Base-by-base conservation (phyloP, 2,329 filamentous ascomycete species). In the Paraphoma chrysanthemicola region DNA sequence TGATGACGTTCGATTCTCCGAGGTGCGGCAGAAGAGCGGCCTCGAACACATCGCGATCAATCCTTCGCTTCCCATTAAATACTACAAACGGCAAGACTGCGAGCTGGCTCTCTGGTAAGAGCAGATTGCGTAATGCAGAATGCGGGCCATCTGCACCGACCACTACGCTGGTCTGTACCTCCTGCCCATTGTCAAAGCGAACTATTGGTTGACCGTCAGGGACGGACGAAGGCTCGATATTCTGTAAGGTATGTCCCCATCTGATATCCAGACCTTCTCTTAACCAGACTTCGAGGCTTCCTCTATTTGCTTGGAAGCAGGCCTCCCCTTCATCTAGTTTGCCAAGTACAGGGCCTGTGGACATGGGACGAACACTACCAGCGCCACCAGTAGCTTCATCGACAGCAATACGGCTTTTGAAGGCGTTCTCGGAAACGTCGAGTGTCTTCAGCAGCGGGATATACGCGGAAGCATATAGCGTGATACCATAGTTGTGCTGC, bases 81-180 rank as follows among this genome's bases (percentile, higher is more conserved):
- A 71, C 77, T 1, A 76, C 72, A 51, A 68, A 79, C 0, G 77
- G 77, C 10, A 79, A 50, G 8, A 79, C 64, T 2, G 66, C 64
- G 2, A 73, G 69, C 9, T 68, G 45, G 9, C 60, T 59, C 2
- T 61, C 46, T 1, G 72, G 65, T 1, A 68, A 39, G 6, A 78
- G 44, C 1, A 62, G 51, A 18, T 68, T 68, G 29, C 77, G 68
- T 1, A 75, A 39, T 3, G 36, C 29, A 1, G 78, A 80, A 54
- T 80, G 77, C 1, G 69, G 65, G 6, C 79, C 79, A 53, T 80
- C 78, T 1, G 70, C 68, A 2, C 64, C 78, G 29, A 80, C 53
- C 0, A 79, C 56, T n/a, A 71, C 45, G 1, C 60, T 54, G 17
- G 52, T 59, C 7, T 56, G 42, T 2, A 54, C 17, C 10, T 16